Base-by-base conservation (phyloP, 2,329 filamentous ascomycete genomes). In the Talaromyces funiculosus region DNA sequence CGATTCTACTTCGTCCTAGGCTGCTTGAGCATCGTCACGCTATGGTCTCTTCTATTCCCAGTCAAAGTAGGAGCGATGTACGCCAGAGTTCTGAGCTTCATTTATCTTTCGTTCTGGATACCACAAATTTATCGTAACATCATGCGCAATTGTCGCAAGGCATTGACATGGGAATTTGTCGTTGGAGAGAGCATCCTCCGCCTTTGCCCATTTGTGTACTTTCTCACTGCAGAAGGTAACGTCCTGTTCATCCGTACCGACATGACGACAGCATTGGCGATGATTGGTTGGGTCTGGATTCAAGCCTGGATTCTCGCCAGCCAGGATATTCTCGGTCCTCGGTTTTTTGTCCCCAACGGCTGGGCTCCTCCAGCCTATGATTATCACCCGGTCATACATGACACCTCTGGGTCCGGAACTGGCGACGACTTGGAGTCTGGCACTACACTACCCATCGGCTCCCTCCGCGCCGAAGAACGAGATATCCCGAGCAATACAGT, bases 41-140 rank as follows among this genome's bases (percentile, higher is more conserved):
- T 86, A 5, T 84, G 85, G 72, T 82, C 84, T 22, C 78, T 81
- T 31, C 79, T 83, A 0, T 84, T 84, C 74, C 84, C 84, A 1
- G 72, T 77, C 3, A 74, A 76, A 1, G 69, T 82, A 2, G 80
- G 82, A 24, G 78, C 78, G 2, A 71, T 80, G 43, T 88, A 86
- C 72, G 80, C 81, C 63, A 81, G 92, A 70, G 64, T 81, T 2
- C 77, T 96, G 22, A 82, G 84, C 2, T 85, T 93, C 67, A 65
- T 83, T 57, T 97, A 97, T 71, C 84, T 97, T 47, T 96, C 92
- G 20, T 87, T 97, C 71, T 97, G 93, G 93, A 72, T 87, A 0
- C 93, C 94, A 0, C 94, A 99, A 73, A 96, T 97, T 66, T 85
- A 89, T 70, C 90, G 94, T 64, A 99, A 99, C 72, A 81, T 89